phyloP scores from a whole-genome alignment of 805 yeast species.

The Lipomyces yamanashiensis region DNA sequence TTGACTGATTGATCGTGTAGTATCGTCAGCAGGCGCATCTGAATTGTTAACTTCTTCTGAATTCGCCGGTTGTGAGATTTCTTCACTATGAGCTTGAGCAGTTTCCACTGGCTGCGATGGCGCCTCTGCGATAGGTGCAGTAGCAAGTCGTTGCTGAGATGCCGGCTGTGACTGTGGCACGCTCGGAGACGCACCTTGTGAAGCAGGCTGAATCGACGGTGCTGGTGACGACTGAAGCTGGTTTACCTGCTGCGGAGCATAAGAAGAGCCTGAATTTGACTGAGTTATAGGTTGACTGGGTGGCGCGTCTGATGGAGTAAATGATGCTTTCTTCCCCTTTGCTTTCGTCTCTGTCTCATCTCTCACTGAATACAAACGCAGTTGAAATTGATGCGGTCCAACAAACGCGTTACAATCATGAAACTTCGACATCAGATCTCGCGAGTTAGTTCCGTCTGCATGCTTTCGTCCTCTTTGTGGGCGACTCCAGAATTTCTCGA shows the following conservation, averaged over 20 bases:
- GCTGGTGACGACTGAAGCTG: neutral
- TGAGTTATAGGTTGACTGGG: neutral
- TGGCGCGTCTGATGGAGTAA: constrained; percentile 5
- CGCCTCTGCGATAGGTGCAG: no score
- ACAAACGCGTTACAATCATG: constrained; percentile 72
- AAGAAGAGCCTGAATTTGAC: neutral
- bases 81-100: no score
- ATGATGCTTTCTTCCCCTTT: constrained; percentile 42
- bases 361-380: constrained; percentile 79
- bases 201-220: neutral
- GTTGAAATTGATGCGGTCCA: constrained; percentile 84
- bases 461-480: constrained; percentile 61
- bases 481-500: constrained; percentile 79
- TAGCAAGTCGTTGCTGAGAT: no score
- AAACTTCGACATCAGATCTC: constrained; percentile 88
- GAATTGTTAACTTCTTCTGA: neutral
- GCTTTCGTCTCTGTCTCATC: constrained; percentile 57
- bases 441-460: constrained; percentile 57
- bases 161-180: neutral
- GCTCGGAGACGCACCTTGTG: neutral
- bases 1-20: neutral
- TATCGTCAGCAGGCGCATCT: neutral
- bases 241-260: neutral
- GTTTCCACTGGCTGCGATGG: no score
- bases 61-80: no score